A percentile compares a stretch with the other conserved stretches of the same genome.
phyloP scores from a whole-genome alignment of 1,284 basidiomycete genomes.

The Trichosporon asahii region DNA sequence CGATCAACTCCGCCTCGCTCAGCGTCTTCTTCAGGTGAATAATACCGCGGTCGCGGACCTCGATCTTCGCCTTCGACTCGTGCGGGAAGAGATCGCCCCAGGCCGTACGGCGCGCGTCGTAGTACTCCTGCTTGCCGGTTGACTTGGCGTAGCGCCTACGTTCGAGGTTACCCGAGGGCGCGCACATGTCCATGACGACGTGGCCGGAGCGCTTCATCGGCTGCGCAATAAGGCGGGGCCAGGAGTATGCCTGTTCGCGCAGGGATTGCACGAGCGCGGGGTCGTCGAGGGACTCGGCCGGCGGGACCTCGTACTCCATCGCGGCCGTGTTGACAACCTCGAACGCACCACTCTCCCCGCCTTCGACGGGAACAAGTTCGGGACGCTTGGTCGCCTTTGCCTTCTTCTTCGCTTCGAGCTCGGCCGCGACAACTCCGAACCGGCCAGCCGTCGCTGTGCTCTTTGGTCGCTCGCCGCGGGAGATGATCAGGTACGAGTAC shows the following conservation, averaged over 20 bases:
- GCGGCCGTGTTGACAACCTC: constrained; percentile 25
- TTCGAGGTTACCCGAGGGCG: constrained; percentile 42
- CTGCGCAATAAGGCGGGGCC: constrained; percentile 87
- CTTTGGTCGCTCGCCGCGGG: constrained; percentile 66
- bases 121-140: constrained; percentile 88
- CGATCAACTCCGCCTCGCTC: constrained; percentile 19
- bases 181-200: constrained; percentile 87
- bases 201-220: constrained; percentile 91
- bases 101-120: constrained; percentile 85
- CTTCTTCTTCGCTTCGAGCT: constrained; percentile 30
- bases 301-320: neutral
- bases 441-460: constrained; percentile 21
- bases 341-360: constrained; percentile 31
- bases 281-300: constrained; percentile 13
- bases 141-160: constrained; percentile 73
- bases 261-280: constrained; percentile 29
- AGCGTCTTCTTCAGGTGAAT: constrained; percentile 31
- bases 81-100: constrained; percentile 98
- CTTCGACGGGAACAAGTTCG: constrained; percentile 39
- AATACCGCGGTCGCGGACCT: constrained; percentile 57
- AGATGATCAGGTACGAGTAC: constrained; percentile 88
- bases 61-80: constrained; percentile 65
- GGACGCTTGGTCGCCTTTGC: constrained; percentile 23
- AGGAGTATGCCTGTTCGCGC: constrained; percentile 60
- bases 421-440: constrained; percentile 40